These are phyloP conservation scores for Ophiosphaerella narmari DNA, from an alignment of 2,329 filamentous ascomycete species.

Conservation along the genomic window DNA sequence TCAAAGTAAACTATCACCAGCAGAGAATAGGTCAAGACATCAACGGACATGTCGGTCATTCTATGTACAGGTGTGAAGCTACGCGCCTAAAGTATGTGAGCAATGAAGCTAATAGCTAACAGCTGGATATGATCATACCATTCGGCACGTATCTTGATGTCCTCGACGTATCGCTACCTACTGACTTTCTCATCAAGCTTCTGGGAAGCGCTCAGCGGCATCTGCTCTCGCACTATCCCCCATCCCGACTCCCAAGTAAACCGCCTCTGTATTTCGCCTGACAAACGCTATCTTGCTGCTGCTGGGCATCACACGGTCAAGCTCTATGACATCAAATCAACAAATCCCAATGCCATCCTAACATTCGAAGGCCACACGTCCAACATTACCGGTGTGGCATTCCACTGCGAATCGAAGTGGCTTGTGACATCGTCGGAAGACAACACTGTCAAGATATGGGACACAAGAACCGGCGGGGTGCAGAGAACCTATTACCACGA, in stretches of 20 bases:
- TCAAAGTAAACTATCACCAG: too few species aligned
- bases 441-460: slow-evolving; percentile 96
- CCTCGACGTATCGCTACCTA: neutral
- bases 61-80: slow-evolving; percentile 64
- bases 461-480: slow-evolving; percentile 81
- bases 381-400: slow-evolving; percentile 95
- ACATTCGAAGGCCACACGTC: slow-evolving; percentile 95
- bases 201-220: slow-evolving; percentile 97
- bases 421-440: slow-evolving; percentile 99
- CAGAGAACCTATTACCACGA: slow-evolving; percentile 94
- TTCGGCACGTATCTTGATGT: slow-evolving; percentile 59
- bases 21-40: neutral
- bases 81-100: slow-evolving; percentile 19
- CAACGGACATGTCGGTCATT: slow-evolving; percentile 65
- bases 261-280: slow-evolving; percentile 94
- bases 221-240: slow-evolving; percentile 96
- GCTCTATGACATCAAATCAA: slow-evolving; percentile 97
- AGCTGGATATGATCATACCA: slow-evolving; percentile 78
- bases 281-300: slow-evolving; percentile 92
- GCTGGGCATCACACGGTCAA: slow-evolving; percentile 86
- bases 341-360: slow-evolving; percentile 91
- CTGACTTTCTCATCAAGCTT: slow-evolving; percentile 63
- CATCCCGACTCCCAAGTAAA: slow-evolving; percentile 99
- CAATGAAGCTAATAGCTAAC: slow-evolving; percentile 29
- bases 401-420: slow-evolving; percentile 99